A percentile compares a stretch with the other conserved stretches of the same genome.
Evolutionary conservation across 2,329 filamentous ascomycete species (phyloP).

Genomic region (Anthostomella pinea): DNA sequence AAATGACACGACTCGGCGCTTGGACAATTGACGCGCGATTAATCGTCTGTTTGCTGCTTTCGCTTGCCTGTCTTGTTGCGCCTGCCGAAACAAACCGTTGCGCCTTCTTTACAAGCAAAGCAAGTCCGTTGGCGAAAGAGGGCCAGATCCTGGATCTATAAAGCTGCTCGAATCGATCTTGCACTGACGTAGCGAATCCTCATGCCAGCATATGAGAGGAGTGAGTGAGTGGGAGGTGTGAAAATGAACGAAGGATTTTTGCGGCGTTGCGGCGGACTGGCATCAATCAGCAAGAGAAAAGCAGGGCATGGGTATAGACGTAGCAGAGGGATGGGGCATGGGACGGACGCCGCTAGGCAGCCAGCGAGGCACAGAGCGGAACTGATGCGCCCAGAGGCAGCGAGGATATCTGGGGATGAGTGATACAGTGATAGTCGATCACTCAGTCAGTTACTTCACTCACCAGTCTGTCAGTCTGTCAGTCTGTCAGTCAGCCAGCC

Average conservation of each 20-base stretch:
- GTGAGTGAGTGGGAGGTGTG: neutral
- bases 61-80: slow-evolving; percentile 33
- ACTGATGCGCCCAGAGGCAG: too few species aligned
- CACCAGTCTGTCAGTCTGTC: too few species aligned
- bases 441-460: too few species aligned
- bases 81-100: slow-evolving; percentile 33
- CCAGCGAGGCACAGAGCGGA: slow-evolving; percentile 23
- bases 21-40: slow-evolving; percentile 46
- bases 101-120: slow-evolving; percentile 11
- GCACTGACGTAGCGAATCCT: neutral
- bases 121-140: slow-evolving; percentile 11
- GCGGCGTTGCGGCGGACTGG: slow-evolving; percentile 7
- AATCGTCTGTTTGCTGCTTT: too few species aligned
- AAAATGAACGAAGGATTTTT: slow-evolving; percentile 1
- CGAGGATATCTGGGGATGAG: slow-evolving; percentile 17
- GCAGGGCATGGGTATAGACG: too few species aligned
- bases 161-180: too few species aligned
- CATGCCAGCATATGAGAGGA: slow-evolving; percentile 1
- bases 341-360: slow-evolving; percentile 20
- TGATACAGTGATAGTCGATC: too few species aligned
- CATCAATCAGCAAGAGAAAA: slow-evolving; percentile 17
- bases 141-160: slow-evolving; percentile 8
- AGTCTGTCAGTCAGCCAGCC: too few species aligned
- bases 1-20: slow-evolving; percentile 31
- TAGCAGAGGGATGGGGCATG: too few species aligned